Base-by-base conservation (phyloP, 306 rosid genomes). In the Argentina anserina region DNA sequence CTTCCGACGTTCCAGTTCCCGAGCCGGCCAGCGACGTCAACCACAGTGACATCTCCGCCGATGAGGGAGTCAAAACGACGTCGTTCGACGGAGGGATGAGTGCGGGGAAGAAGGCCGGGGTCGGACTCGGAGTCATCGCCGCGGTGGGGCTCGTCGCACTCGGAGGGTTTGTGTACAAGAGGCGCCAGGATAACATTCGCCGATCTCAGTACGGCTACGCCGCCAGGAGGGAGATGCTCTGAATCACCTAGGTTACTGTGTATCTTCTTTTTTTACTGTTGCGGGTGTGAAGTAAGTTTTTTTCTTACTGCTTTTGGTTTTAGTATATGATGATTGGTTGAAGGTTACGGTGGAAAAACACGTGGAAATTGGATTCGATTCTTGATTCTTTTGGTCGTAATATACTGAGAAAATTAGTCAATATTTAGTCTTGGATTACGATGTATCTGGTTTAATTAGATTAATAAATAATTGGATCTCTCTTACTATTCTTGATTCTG, bases 111-210 rank as follows among this genome's bases (percentile, higher is more conserved):
- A 90, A 92, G 76, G 97, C 82, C 1, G 98, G 93, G 33, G 69
- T 92, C 67, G 93, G 79, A 46, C 15, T 87, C 13, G 96, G 91
- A 83, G 89, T 88, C 33, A 63, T 90, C 7, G 62, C 74, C 0
- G 92, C 84, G 8, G 91, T 31, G 37, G 65, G 77, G 26, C 64
- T 86, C 36, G 76, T 87, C 0, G 84, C 83, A 37, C 6, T 88
- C 28, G 97, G 83, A 56, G 97, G 82, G 3, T 2, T 90, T 50
- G 87, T 86, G 74, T 90, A 84, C 86, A 92, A 87, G 90, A 88
- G 85, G 79, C 91, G 97, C 11, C 86, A 79, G 70, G 82, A 86
- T 58, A 92, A 88, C 84, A 31, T 92, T 63, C 90, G 83, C 46
- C 86, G 96, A 61, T 66, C 92, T 76, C 84, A 81, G 76, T 85